Evolutionary conservation across 2,329 filamentous ascomycete species (phyloP).

Genomic region (Arthrobotrys conoides): DNA sequence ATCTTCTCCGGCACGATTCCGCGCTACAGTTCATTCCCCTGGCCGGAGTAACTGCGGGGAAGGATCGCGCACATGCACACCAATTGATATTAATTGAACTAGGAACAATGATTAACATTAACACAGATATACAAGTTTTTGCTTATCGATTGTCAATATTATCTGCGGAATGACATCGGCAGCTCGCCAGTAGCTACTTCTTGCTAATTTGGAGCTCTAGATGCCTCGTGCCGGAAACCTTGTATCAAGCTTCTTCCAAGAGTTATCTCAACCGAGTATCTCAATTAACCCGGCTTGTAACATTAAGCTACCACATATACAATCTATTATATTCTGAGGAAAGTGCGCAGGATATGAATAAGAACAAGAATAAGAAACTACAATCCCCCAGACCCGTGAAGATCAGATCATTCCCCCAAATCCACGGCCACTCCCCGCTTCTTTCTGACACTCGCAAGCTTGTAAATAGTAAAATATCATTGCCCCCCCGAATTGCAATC

Average conservation of each 20-base stretch:
- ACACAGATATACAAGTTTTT: too few relatives aligned
- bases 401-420: neutral
- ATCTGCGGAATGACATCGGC: slow-evolving; percentile 16
- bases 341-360: too few relatives aligned
- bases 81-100: neutral
- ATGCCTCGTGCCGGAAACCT: neutral
- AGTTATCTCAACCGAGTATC: too few relatives aligned
- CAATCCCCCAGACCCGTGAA: slow-evolving; percentile 13
- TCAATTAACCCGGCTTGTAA: too few relatives aligned
- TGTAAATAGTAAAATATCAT: too few relatives aligned
- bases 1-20: slow-evolving; percentile 33
- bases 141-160: too few relatives aligned
- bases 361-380: neutral
- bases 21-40: neutral
- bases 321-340: too few relatives aligned
- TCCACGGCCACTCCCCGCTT: slow-evolving; percentile 11
- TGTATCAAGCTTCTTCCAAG: too few relatives aligned
- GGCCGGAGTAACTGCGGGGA: slow-evolving; percentile 39
- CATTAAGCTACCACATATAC: too few relatives aligned
- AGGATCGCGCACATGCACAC: neutral
- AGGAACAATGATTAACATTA: too few relatives aligned
- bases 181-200: neutral
- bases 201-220: neutral
- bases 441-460: too few relatives aligned
- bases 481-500: too few relatives aligned